Base-by-base conservation (phyloP, 2,329 filamentous ascomycete genomes). In the Colletotrichum tabaci region DNA sequence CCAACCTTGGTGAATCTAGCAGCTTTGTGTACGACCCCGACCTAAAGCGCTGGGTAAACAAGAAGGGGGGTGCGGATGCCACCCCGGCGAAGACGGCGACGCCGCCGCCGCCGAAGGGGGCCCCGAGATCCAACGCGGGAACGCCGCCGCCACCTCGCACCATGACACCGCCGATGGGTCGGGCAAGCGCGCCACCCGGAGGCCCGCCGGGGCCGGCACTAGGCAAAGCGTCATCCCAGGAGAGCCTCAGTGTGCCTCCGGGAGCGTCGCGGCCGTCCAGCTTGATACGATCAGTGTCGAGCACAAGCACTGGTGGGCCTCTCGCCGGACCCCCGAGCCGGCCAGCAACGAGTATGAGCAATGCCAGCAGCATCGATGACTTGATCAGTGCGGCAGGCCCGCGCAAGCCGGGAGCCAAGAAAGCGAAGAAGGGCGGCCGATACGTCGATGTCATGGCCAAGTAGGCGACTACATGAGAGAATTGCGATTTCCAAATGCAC, bases 31-130 rank as follows among this genome's bases (percentile, higher is more conserved):
- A 96, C 78, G 96, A 99, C 79, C 93, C 95, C 2, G 94, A 98
- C n/a, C 88, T 98, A 63, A 97, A 97, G 85, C 95, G 96, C 80
- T 99, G 97, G 97, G 88, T 99, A 80, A 98, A 99, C 85, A 98
- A 98, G 86, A 98, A 98, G 80, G 90, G 90, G 13, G 92, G 92
- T 15, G 88, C 89, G 9, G 91, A 93, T 66, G 89, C 88, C 53
- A 84, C 84, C 10, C 84, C 87, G 35, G 84, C 88, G 3, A 88
- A 90, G 74, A 85, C 88, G 57, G 91, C 91, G 1, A 91, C 95
- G 0, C 93, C 96, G 1, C 95, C 96, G 1, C 95, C 95, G 5
- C 95, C 95, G 0, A 91, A 88, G 75, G 88, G 85, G 7, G 83
- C 84, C 4, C 84, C 88, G 64, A 85, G 87, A 9, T 91, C 90